These are phyloP conservation scores for Coffea humblotiana DNA, from an alignment of 305 asterid genomes.

Conservation along the genomic window DNA sequence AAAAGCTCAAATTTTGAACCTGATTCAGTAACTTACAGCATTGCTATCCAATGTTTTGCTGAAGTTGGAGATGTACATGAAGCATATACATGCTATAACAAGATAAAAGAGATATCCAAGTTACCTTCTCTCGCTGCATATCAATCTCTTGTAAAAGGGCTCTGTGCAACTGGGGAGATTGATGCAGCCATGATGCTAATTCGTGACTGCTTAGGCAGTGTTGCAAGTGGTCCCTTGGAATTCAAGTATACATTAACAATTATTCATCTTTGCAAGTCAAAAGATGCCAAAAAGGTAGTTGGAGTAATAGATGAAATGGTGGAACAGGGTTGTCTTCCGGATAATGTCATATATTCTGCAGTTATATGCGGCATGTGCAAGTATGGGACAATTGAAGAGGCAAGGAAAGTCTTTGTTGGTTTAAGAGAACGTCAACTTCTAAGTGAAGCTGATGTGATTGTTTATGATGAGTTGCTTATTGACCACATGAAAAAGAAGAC, in stretches of 20 bases:
- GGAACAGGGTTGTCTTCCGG: slow-evolving; percentile 53
- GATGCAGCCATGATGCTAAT: slow-evolving; percentile 76
- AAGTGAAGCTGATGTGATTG: slow-evolving; percentile 68
- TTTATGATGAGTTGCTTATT: slow-evolving; percentile 70
- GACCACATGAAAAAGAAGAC: slow-evolving; percentile 86
- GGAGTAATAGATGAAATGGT: slow-evolving; percentile 71
- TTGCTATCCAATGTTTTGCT: slow-evolving; percentile 55
- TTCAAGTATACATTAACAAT: slow-evolving; percentile 72
- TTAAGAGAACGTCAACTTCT: slow-evolving; percentile 52
- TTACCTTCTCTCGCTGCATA: slow-evolving; percentile 70
- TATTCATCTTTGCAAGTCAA: slow-evolving; percentile 68
- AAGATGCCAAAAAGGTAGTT: slow-evolving; percentile 58
- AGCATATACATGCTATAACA: slow-evolving; percentile 73
- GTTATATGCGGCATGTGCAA: slow-evolving; percentile 75
- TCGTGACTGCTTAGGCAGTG: slow-evolving; percentile 73
- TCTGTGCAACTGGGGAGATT: slow-evolving; percentile 61
- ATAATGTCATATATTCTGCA: slow-evolving; percentile 43
- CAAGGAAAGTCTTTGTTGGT: slow-evolving; percentile 53
- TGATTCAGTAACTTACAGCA: slow-evolving; percentile 56
- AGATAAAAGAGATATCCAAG: slow-evolving; percentile 48
- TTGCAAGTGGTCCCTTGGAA: slow-evolving; percentile 64
- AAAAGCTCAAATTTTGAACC: slow-evolving; percentile 42
- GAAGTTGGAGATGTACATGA: slow-evolving; percentile 56
- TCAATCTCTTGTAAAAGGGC: slow-evolving; percentile 58
- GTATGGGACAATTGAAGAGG: slow-evolving; percentile 88